Percentiles rank a stretch among this genome's conserved stretches.
Conservation (phyloP, 345 rosid genomes). For the Bruguiera parviflora region DNA sequence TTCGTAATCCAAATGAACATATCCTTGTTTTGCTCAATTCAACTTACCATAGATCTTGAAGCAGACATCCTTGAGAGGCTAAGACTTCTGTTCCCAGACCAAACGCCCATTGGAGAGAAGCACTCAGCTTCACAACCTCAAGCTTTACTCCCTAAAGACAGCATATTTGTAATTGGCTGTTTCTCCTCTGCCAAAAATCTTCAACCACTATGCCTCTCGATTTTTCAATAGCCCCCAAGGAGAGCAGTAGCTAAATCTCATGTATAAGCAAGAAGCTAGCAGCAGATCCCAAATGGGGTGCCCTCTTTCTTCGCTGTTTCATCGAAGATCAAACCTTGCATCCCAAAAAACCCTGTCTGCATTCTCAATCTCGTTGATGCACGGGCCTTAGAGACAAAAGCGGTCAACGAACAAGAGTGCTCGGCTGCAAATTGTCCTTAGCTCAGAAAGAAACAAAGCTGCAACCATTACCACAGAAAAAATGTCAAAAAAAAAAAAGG, state of each 20-base stretch:
- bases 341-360: background rate
- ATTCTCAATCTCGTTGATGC: background rate
- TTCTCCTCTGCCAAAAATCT: background rate
- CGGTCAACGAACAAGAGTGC: background rate
- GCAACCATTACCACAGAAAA: conserved; percentile 1
- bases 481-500: background rate
- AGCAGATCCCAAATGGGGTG: background rate
- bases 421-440: conserved; percentile 10
- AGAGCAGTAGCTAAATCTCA: background rate
- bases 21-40: background rate
- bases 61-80: background rate
- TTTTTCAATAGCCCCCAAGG: background rate
- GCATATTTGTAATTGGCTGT: too few relatives aligned
- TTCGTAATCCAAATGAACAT: background rate
- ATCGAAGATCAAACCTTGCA: background rate
- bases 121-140: too few relatives aligned
- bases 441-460: conserved; percentile 6
- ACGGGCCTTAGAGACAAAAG: background rate
- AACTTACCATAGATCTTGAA: background rate
- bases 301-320: background rate
- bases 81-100: too few relatives aligned
- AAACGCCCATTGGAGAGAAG: too few relatives aligned
- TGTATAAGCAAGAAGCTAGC: background rate
- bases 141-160: too few relatives aligned
- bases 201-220: background rate